Conservation (phyloP, 1,284 basidiomycete species). For the Fomitopsis pinicola region DNA sequence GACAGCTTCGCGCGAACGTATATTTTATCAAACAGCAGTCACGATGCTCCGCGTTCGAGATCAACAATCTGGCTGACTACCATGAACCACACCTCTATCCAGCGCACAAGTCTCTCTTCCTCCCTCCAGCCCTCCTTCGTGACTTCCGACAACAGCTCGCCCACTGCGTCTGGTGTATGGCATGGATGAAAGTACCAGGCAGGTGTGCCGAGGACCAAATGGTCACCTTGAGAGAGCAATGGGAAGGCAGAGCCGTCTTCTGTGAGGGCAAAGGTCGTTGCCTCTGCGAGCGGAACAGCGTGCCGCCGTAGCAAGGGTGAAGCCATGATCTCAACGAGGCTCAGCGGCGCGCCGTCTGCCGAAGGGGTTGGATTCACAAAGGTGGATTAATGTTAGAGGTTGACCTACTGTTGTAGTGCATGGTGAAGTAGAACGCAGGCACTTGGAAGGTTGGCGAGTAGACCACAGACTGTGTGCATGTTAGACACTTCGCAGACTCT, state of each 20-base stretch:
- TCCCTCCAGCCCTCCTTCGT: conserved; percentile 25
- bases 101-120: conserved; percentile 34
- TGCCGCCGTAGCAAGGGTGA: conserved; percentile 55
- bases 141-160: conserved; percentile 59
- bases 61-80: conserved; percentile 62
- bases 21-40: not conserved
- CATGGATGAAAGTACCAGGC: conserved; percentile 86
- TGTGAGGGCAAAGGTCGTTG: conserved; percentile 50
- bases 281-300: conserved; percentile 39
- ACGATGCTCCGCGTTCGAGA: conserved; percentile 13
- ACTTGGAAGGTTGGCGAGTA: conserved; percentile 73
- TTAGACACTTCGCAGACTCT: conserved; percentile 24
- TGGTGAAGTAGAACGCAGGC: conserved; percentile 75
- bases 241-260: conserved; percentile 55
- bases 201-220: conserved; percentile 66
- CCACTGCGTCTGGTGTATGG: conserved; percentile 59
- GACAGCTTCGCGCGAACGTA: conserved; percentile 5
- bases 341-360: conserved; percentile 61
- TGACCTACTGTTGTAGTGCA: conserved; percentile 62
- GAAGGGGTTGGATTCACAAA: not conserved
- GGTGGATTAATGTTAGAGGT: not conserved
- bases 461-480: conserved; percentile 59
- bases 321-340: conserved; percentile 48
- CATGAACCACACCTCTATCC: conserved; percentile 74
- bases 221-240: conserved; percentile 78